Evolutionary conservation across 2,329 filamentous ascomycete species (phyloP).

Genomic region (Xylariaceae sp.): DNA sequence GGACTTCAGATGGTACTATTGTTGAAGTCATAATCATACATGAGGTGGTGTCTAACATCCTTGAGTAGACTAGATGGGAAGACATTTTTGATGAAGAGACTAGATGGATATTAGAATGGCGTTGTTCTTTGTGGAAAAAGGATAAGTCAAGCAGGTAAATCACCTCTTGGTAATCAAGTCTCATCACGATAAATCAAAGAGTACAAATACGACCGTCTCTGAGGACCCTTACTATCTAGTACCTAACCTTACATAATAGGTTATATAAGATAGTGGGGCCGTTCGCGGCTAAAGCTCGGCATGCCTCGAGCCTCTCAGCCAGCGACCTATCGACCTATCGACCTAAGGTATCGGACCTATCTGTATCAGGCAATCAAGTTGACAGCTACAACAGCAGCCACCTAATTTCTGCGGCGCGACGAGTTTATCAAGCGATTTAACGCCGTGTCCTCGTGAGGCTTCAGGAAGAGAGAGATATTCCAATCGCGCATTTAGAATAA

Average conservation of each 20-base stretch:
- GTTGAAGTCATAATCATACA: too few species aligned
- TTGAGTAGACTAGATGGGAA: too few species aligned
- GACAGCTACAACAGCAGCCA: constrained; percentile 14
- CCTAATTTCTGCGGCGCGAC: constrained; percentile 9
- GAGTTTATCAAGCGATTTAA: constrained; percentile 4
- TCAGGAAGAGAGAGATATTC: not conserved
- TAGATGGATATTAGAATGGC: too few species aligned
- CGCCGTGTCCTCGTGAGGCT: not conserved
- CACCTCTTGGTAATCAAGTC: too few species aligned
- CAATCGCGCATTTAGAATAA: constrained; percentile 14
- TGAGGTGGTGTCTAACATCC: too few species aligned
- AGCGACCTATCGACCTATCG: constrained; percentile 8
- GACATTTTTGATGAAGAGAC: too few species aligned
- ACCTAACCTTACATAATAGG: not conserved
- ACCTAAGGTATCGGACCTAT: not conserved
- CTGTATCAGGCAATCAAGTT: constrained; percentile 15
- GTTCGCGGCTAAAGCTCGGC: constrained; percentile 36
- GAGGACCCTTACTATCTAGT: too few species aligned
- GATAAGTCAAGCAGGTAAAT: too few species aligned
- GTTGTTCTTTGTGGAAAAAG: too few species aligned
- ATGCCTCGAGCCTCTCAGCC: constrained; percentile 38
- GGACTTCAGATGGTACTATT: too few species aligned
- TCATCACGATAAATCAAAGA: too few species aligned
- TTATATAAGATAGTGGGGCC: constrained; percentile 8
- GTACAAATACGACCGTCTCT: not conserved